phyloP scores from a whole-genome alignment of 805 yeast genomes.

The Kuraishia capsulata region DNA sequence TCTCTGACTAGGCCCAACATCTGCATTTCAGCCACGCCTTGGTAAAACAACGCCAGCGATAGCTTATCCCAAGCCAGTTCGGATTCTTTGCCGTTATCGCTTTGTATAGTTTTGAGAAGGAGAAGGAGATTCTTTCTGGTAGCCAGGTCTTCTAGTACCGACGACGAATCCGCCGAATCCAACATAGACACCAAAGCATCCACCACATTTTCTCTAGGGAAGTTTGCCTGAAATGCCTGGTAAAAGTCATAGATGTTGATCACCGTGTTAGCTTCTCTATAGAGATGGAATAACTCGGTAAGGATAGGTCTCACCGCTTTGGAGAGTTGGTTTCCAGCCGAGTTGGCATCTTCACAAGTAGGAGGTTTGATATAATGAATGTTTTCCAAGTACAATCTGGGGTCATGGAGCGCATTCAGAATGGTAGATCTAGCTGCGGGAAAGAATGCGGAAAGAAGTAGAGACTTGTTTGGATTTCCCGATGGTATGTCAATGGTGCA shows the following conservation, averaged over 20 bases:
- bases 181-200: slow-evolving; percentile 4
- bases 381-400: neutral
- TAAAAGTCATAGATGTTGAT: slow-evolving; percentile 27
- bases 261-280: slow-evolving; percentile 68
- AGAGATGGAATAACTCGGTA: slow-evolving; percentile 52
- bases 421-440: slow-evolving; percentile 1
- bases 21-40: slow-evolving; percentile 62
- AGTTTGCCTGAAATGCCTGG: slow-evolving; percentile 28
- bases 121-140: too few species aligned
- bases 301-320: slow-evolving; percentile 34
- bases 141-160: too few species aligned
- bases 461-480: neutral
- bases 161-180: neutral
- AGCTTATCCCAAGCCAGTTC: slow-evolving; percentile 52
- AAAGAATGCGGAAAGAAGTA: neutral
- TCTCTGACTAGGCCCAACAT: slow-evolving; percentile 62
- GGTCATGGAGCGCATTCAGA: neutral
- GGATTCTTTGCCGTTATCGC: too few species aligned
- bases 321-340: neutral
- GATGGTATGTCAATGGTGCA: neutral
- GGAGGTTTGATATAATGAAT: slow-evolving; percentile 17
- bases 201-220: slow-evolving; percentile 20
- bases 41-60: slow-evolving; percentile 65
- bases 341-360: too few species aligned
- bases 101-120: slow-evolving; percentile 8